Conservation (phyloP, 2,329 filamentous ascomycete species). For the Diaporthe amygdali region DNA sequence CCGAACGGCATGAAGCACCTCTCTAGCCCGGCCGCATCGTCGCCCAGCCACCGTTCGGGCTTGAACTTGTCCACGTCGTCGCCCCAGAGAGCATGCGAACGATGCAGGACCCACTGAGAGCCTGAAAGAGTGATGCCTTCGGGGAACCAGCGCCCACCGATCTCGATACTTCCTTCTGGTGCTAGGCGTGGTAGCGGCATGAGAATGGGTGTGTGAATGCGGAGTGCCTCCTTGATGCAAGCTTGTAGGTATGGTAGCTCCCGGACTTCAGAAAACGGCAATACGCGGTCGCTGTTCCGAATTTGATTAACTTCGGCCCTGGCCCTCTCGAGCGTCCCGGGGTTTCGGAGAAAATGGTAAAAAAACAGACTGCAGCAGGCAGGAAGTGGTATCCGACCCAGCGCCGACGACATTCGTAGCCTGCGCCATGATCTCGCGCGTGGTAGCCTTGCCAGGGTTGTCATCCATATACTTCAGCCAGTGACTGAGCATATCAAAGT, state of each 20-base stretch:
- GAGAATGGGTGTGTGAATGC: conserved; percentile 15
- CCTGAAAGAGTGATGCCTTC: conserved; percentile 34
- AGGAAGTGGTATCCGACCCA: conserved; percentile 3
- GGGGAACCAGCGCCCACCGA: conserved; percentile 33
- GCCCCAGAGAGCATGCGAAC: conserved; percentile 31
- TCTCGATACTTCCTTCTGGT: conserved; percentile 29
- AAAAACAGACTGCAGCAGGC: not conserved
- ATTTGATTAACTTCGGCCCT: not conserved
- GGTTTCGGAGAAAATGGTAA: conserved; percentile 5
- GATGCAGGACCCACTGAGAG: conserved; percentile 33
- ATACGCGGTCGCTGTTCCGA: not conserved
- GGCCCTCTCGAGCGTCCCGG: not conserved
- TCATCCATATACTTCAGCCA: not conserved
- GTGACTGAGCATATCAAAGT: not conserved
- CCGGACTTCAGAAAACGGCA: not conserved
- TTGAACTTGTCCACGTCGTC: conserved; percentile 30
- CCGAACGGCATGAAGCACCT: conserved; percentile 28
- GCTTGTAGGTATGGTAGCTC: conserved; percentile 13
- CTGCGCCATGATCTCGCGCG: not conserved
- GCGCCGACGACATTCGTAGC: not conserved
- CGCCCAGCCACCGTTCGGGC: conserved; percentile 31
- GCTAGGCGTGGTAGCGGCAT: conserved; percentile 16
- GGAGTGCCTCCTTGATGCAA: conserved; percentile 10
- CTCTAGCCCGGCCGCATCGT: conserved; percentile 23
- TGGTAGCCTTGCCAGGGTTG: not conserved